Evolutionary conservation across 129 eudicot species (phyloP).

Genomic region (Chrysanthemum seticuspe): DNA sequence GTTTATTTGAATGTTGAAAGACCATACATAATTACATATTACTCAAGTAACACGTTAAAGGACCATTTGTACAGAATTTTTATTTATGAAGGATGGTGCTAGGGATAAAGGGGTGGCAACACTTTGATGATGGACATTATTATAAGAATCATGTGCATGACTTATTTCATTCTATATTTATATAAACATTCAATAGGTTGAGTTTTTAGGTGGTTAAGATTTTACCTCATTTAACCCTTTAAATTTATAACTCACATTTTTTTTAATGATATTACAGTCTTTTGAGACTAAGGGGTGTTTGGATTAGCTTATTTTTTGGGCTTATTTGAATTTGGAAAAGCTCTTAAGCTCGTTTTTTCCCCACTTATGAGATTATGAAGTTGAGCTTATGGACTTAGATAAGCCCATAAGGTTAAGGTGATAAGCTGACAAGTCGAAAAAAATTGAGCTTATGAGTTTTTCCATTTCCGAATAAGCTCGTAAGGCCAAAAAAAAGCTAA

Average conservation of each 20-base stretch:
- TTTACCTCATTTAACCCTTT: slow-evolving; percentile 6
- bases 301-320: no score
- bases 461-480: no score
- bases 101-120: slow-evolving; percentile 13
- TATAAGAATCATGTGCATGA: slow-evolving; percentile 24
- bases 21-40: not conserved
- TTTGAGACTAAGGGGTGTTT: no score
- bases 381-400: no score
- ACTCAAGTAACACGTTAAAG: not conserved
- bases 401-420: no score
- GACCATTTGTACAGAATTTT: not conserved
- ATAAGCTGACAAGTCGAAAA: no score
- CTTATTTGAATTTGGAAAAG: no score
- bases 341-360: no score
- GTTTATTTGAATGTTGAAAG: not conserved
- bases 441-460: no score
- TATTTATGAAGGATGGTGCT: slow-evolving; percentile 19
- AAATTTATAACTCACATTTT: not conserved
- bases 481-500: no score
- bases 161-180: slow-evolving; percentile 25
- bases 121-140: slow-evolving; percentile 14
- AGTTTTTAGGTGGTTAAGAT: slow-evolving; percentile 32
- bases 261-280: not conserved
- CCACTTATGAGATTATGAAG: no score
- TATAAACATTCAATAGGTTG: slow-evolving; percentile 31